Evolutionary conservation across 2,329 filamentous ascomycete genomes (phyloP).

Genomic region (Diaporthe amygdali): DNA sequence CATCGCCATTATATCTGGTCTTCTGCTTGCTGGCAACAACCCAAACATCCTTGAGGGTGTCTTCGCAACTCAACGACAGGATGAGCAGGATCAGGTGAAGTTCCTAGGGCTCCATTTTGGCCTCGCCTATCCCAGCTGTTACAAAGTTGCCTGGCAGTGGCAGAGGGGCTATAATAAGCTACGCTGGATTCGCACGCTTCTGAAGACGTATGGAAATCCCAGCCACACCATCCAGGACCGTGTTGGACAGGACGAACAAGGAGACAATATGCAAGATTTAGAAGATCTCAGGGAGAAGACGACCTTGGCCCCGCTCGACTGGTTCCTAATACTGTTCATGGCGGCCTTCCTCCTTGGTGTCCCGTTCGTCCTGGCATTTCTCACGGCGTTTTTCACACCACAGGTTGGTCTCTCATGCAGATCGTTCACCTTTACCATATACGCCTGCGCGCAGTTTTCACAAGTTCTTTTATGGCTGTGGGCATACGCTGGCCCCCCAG

Average conservation of each 20-base stretch:
- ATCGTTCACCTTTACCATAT: conserved; percentile 31
- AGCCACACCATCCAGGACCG: no score
- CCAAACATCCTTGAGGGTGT: conserved; percentile 35
- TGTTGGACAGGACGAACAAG: not conserved
- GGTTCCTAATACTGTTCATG: conserved; percentile 28
- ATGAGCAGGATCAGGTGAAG: conserved; percentile 20
- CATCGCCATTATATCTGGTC: conserved; percentile 32
- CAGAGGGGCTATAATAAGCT: conserved; percentile 33
- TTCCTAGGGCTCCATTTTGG: conserved; percentile 28
- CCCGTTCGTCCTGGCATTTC: conserved; percentile 30
- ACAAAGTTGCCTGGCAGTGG: conserved; percentile 34
- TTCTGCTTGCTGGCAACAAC: conserved; percentile 35
- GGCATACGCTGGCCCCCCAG: conserved; percentile 28
- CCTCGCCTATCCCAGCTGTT: conserved; percentile 32
- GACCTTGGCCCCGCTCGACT: conserved; percentile 25
- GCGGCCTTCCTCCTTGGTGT: conserved; percentile 28
- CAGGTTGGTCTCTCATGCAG: conserved; percentile 32
- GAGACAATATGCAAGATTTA: conserved; percentile 26
- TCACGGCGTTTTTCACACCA: conserved; percentile 31
- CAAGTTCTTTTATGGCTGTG: conserved; percentile 33
- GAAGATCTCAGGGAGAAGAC: conserved; percentile 21
- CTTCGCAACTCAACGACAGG: conserved; percentile 27
- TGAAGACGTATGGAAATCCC: conserved; percentile 23
- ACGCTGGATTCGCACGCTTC: conserved; percentile 30
- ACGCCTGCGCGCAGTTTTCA: conserved; percentile 20